These are phyloP conservation scores for Nannochloropsis granulata DNA, from an alignment of 108 stramenopile genomes.

Conservation along the genomic window DNA sequence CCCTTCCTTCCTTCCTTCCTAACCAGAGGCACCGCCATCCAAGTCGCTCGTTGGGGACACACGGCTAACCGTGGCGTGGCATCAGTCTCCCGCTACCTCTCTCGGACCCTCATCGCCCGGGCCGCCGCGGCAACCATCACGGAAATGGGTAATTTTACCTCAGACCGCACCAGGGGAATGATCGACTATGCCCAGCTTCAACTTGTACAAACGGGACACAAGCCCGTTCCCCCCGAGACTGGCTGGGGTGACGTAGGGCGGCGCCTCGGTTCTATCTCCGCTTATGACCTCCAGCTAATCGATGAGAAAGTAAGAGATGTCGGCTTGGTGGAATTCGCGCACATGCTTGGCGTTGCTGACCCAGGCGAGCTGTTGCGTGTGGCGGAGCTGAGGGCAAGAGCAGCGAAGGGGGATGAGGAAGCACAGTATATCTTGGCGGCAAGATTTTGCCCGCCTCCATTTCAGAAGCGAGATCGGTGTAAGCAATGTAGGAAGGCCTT, in stretches of 20 bases:
- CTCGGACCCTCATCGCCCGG: background rate
- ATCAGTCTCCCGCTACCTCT: background rate
- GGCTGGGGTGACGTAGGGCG: background rate
- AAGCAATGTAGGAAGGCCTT: conserved; percentile 48
- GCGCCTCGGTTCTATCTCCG: background rate
- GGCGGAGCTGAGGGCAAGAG: conserved; percentile 17
- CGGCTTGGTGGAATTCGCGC: background rate
- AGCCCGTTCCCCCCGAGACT: background rate
- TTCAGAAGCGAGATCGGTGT: conserved; percentile 1
- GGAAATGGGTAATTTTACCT: background rate
- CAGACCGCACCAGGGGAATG: background rate
- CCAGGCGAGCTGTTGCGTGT: background rate
- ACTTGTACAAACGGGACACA: background rate
- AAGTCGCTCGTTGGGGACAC: background rate
- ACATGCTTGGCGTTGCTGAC: background rate
- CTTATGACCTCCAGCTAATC: background rate
- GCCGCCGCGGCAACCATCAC: background rate
- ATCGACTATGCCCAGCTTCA: background rate
- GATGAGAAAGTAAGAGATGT: background rate
- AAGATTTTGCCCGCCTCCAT: conserved; percentile 14
- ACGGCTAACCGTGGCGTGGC: background rate
- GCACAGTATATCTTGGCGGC: conserved; percentile 22
- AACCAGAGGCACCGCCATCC: background rate
- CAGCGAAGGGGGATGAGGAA: conserved; percentile 15
- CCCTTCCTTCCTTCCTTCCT: background rate